Conservation (phyloP, 169 alveolate genomes). For the Eimeria brunetti region DNA sequence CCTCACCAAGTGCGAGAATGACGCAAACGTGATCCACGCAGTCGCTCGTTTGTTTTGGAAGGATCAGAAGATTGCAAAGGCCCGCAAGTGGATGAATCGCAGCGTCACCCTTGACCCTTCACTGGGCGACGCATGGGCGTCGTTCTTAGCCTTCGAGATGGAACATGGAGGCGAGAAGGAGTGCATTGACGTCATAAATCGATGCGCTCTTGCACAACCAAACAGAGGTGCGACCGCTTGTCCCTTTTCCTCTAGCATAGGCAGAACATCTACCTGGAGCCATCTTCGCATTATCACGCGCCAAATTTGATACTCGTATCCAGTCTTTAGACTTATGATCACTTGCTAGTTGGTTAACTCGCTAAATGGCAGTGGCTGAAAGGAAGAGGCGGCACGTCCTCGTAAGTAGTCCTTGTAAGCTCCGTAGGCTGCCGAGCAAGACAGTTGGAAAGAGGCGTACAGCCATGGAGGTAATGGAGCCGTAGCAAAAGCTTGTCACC, state of each 20-base stretch:
- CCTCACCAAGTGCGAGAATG: constrained; percentile 95
- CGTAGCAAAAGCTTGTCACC: background rate
- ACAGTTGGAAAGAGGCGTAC: background rate
- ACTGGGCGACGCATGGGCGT: constrained; percentile 98
- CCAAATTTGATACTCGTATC: background rate
- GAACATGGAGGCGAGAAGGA: constrained; percentile 86
- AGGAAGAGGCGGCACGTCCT: background rate
- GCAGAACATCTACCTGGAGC: background rate
- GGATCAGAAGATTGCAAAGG: constrained; percentile 94
- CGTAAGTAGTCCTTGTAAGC: background rate
- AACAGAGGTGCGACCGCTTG: constrained; percentile 84
- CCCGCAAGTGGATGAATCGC: constrained; percentile 97
- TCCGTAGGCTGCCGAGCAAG: background rate
- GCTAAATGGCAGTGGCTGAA: background rate
- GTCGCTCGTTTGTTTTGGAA: constrained; percentile 95
- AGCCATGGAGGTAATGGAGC: background rate
- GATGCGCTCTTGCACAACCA: constrained; percentile 90
- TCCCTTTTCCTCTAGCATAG: background rate
- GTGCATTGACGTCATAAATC: constrained; percentile 87
- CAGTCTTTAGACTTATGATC: background rate
- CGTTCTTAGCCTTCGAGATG: constrained; percentile 94
- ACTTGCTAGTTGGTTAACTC: background rate
- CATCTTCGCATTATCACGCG: background rate
- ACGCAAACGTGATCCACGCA: constrained; percentile 94
- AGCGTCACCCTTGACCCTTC: constrained; percentile 93